These are phyloP conservation scores for Leptodontidium sp. DNA, from an alignment of 2,329 filamentous ascomycete genomes.

Conservation along the genomic window DNA sequence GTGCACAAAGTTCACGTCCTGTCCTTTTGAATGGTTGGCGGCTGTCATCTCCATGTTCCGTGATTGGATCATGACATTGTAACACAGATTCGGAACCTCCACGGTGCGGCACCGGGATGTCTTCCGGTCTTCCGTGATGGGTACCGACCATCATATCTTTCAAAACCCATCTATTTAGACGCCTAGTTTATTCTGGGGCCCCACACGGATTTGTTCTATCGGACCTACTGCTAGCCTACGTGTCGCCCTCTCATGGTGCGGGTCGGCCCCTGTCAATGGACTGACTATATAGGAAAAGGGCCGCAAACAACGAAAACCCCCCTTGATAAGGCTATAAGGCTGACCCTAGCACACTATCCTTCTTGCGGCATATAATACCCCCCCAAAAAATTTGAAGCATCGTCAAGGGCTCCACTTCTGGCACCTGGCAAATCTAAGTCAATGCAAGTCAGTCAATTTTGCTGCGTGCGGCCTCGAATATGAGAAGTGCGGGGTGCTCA, in stretches of 20 bases:
- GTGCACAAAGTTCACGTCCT: background rate
- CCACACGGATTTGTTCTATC: background rate
- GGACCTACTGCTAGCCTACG: background rate
- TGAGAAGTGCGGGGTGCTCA: background rate
- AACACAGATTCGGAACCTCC: background rate
- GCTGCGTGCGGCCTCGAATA: background rate
- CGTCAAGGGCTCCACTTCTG: background rate
- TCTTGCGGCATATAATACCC: background rate
- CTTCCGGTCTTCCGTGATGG: background rate
- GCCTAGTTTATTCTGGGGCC: background rate
- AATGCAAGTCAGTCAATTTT: constrained; percentile 3
- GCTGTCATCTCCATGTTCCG: background rate
- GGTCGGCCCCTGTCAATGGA: background rate
- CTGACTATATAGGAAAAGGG: background rate
- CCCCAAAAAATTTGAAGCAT: background rate
- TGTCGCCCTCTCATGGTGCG: background rate
- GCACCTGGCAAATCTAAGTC: background rate
- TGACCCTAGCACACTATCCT: background rate
- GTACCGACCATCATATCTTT: constrained; percentile 1
- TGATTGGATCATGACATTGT: constrained; percentile 1
- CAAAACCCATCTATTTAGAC: background rate
- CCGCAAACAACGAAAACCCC: background rate
- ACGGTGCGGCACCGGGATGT: background rate
- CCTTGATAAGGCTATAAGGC: background rate
- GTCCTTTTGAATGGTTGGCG: constrained; percentile 4